A percentile compares a stretch with the other conserved stretches of the same genome.
Conservation (phyloP, 306 rosid species). For the Prinsepia uniflora region DNA sequence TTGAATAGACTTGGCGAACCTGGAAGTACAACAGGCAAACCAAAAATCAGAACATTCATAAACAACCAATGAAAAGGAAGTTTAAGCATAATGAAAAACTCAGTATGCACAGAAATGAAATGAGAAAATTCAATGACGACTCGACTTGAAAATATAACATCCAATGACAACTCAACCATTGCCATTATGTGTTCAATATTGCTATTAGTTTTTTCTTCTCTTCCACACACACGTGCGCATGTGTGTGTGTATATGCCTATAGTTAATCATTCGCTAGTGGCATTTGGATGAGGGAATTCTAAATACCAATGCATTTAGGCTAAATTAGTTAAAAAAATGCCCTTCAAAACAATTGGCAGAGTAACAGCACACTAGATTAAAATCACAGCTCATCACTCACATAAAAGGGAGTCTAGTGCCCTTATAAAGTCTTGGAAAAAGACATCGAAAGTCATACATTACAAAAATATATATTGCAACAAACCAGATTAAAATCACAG, state of each 20-base stretch:
- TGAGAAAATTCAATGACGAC: neutral
- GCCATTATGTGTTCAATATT: neutral
- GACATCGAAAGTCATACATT: neutral
- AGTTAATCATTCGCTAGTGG: neutral
- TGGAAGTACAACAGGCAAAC: conserved; percentile 20
- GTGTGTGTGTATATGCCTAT: neutral
- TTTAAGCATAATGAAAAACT: neutral
- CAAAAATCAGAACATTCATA: conserved; percentile 16
- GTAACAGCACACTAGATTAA: too few species aligned
- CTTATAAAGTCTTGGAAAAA: neutral
- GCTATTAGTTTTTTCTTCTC: neutral
- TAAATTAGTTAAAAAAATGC: too few species aligned
- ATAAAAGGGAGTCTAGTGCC: too few species aligned
- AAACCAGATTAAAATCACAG: conserved; percentile 67
- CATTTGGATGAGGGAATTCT: too few species aligned
- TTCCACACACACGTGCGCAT: neutral
- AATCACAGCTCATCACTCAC: too few species aligned
- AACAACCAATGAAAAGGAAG: neutral
- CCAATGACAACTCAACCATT: neutral
- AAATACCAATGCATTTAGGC: too few species aligned
- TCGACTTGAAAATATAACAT: neutral
- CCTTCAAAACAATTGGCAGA: too few species aligned
- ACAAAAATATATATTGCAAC: conserved; percentile 15
- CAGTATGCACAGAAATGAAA: neutral
- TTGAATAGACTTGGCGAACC: conserved; percentile 63